Base-by-base conservation (phyloP, 2,329 filamentous ascomycete genomes). In the Escovopsis sp. region DNA sequence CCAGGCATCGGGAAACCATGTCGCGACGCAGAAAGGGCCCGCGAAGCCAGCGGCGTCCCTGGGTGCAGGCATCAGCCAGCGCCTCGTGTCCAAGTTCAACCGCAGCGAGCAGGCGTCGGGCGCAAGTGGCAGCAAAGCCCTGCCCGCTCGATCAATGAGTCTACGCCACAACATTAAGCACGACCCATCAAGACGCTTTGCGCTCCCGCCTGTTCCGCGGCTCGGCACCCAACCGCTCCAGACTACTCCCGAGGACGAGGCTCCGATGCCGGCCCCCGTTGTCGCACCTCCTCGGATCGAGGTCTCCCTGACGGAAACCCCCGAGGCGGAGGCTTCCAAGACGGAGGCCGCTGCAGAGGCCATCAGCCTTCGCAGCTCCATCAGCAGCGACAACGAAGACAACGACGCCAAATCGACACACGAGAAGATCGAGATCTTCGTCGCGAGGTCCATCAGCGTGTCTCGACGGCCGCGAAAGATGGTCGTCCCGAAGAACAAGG, bases 391-490 rank as follows among this genome's bases (percentile, higher is more conserved):
- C 20, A 13, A 16, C 10, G 39, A 53, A 15, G 45, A 51, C 7
- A 48, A 50, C 2, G 49, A 41, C 11, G 42, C 48, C 14, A 49
- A 52, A 16, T 64, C 61, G 7, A 57, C 72, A 12, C 36, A 44
- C 30, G 67, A 67, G 35, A 73, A 76, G 2, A 76, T 79, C 4
- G 72, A 81, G 56, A 66, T 79, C 37, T 81, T 76, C 2, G 81
- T 83, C 49, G 78, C 78, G 0, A 66, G 79, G 2, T 77, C 82
- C 54, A 80, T 83, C 48, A 79, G 73, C 48, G 64, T 82, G 24
- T 79, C 76, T 11, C 63, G 71, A 11, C 68, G 76, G 56, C 79
- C 81, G 56, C 65, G 72, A 14, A 68, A 71, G 51, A 60, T 80
- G 47, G 60, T 81, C 14, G 66, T 70, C n/a, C 73, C 74, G 11